phyloP scores from a whole-genome alignment of 139 green algal species.

The Chlorella ohadii region DNA sequence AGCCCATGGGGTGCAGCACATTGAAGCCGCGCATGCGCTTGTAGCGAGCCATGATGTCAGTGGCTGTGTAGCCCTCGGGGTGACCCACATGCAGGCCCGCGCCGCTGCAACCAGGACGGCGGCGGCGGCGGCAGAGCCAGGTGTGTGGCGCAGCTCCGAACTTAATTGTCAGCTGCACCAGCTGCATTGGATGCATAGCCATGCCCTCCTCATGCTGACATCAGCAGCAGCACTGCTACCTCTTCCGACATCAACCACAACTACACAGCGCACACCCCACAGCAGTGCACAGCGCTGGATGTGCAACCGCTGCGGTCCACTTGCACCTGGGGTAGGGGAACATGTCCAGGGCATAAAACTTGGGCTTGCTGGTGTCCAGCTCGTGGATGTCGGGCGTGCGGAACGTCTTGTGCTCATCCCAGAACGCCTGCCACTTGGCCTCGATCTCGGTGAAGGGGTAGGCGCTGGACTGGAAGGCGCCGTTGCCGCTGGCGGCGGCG shows the following conservation, averaged over 20 bases:
- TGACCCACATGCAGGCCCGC: constrained; percentile 91
- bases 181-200: too few relatives aligned
- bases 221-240: neutral
- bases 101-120: constrained; percentile 54
- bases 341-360: constrained; percentile 99
- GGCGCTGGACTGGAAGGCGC: constrained; percentile 28
- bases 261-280: neutral
- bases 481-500: neutral
- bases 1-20: constrained; percentile 99
- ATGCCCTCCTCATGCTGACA: neutral
- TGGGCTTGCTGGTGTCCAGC: constrained; percentile 95
- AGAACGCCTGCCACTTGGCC: constrained; percentile 93
- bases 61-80: constrained; percentile 93
- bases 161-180: too few relatives aligned
- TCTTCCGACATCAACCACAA: neutral
- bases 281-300: neutral
- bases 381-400: constrained; percentile 82
- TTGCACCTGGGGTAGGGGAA: constrained; percentile 97
- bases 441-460: constrained; percentile 55
- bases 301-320: neutral
- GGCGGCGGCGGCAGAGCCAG: neutral
- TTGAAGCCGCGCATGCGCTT: constrained; percentile 96
- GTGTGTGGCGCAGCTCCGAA: too few relatives aligned
- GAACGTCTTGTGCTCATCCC: constrained; percentile 94
- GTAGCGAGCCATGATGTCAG: constrained; percentile 97